These are phyloP conservation scores for Clonostachys rosea DNA, from an alignment of 2,329 filamentous ascomycete species.

Conservation along the genomic window DNA sequence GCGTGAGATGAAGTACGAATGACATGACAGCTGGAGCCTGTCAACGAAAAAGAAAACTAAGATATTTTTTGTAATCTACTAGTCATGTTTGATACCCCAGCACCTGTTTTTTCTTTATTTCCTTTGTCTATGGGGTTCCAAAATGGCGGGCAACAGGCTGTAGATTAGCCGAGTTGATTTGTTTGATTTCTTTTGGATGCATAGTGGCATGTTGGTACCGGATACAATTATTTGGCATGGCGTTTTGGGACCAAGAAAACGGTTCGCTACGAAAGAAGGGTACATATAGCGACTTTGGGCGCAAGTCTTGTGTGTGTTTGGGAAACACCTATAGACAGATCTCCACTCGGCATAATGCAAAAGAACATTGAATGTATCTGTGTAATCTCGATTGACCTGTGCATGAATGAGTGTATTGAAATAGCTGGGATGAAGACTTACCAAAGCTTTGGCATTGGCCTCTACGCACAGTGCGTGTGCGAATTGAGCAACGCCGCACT, in stretches of 20 bases:
- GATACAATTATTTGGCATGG: neutral
- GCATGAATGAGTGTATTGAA: too few species aligned
- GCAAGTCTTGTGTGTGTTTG: neutral
- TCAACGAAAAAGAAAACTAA: too few species aligned
- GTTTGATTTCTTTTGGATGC: neutral
- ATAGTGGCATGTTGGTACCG: too few species aligned
- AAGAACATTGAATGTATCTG: constrained; percentile 1
- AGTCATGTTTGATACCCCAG: constrained; percentile 14
- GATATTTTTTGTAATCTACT: too few species aligned
- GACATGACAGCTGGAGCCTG: neutral
- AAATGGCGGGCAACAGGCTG: neutral
- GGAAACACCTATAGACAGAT: constrained; percentile 34
- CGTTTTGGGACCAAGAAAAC: neutral
- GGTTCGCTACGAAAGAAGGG: too few species aligned
- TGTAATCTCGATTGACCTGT: too few species aligned
- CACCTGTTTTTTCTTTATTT: constrained; percentile 11
- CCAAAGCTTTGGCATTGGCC: too few species aligned
- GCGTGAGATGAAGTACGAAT: constrained; percentile 10
- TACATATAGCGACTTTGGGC: neutral
- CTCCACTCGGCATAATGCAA: constrained; percentile 41
- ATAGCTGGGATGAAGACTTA: too few species aligned
- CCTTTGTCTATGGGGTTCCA: constrained; percentile 6
- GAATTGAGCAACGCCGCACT: too few species aligned
- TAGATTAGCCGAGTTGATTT: neutral
- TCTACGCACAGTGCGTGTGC: too few species aligned